Conservation (phyloP, 257 asterid species). For the Paulownia fortunei region DNA sequence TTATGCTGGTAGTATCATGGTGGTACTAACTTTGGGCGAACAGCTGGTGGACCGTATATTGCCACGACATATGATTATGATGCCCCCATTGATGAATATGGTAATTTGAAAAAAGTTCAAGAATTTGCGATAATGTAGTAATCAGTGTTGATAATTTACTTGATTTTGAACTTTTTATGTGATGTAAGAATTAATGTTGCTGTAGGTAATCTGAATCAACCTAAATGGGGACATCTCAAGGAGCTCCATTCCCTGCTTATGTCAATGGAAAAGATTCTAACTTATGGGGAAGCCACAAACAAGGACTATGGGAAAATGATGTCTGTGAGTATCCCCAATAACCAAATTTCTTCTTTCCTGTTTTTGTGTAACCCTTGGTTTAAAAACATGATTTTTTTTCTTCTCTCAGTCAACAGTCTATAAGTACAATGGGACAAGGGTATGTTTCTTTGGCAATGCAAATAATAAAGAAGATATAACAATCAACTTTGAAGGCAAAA, state of each 20-base stretch:
- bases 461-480: conserved; percentile 18
- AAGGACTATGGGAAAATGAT: conserved; percentile 32
- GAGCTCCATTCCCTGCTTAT: conserved; percentile 39
- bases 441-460: conserved; percentile 53
- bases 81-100: conserved; percentile 58
- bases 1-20: conserved; percentile 46
- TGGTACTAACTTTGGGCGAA: conserved; percentile 55
- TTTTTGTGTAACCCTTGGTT: neutral
- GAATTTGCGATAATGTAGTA: neutral
- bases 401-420: conserved; percentile 41
- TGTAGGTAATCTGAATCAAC: conserved; percentile 49
- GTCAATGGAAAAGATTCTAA: conserved; percentile 45
- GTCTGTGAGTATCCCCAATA: conserved; percentile 35
- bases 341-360: neutral
- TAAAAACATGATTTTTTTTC: neutral
- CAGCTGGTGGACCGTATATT: conserved; percentile 50
- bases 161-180: neutral
- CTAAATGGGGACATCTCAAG: conserved; percentile 55
- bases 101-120: conserved; percentile 13
- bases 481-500: conserved; percentile 43
- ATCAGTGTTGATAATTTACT: neutral
- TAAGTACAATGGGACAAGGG: conserved; percentile 34
- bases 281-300: conserved; percentile 38
- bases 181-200: neutral
- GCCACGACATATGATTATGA: conserved; percentile 52